Evolutionary conservation across 2,329 filamentous ascomycete genomes (phyloP).

Genomic region (Aspergillus brasiliensis): DNA sequence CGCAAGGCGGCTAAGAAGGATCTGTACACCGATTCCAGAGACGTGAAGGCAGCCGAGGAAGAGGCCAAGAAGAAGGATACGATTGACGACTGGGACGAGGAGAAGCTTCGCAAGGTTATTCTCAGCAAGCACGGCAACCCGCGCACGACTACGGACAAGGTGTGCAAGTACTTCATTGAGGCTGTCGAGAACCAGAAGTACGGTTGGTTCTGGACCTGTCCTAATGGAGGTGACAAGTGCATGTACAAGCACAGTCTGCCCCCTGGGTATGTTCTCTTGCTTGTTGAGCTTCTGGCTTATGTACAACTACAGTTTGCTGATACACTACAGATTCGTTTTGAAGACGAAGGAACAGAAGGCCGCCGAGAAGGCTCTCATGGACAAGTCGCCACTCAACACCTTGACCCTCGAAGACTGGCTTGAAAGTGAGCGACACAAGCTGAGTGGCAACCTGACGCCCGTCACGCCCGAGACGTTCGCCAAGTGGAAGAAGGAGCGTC

Average conservation of each 20-base stretch:
- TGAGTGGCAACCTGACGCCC: slow-evolving; percentile 86
- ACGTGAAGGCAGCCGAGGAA: slow-evolving; percentile 66
- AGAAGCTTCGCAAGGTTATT: slow-evolving; percentile 87
- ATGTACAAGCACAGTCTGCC: slow-evolving; percentile 97
- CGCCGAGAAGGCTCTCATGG: slow-evolving; percentile 91
- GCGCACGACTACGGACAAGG: slow-evolving; percentile 91
- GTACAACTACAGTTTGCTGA: slow-evolving; percentile 20
- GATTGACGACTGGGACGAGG: slow-evolving; percentile 97
- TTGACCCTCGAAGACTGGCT: slow-evolving; percentile 96
- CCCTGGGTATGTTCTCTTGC: slow-evolving; percentile 74
- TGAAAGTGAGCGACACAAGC: slow-evolving; percentile 92
- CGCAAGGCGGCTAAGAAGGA: slow-evolving; percentile 91
- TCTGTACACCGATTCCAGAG: slow-evolving; percentile 82
- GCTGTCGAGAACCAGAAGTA: slow-evolving; percentile 99
- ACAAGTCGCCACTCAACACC: slow-evolving; percentile 93
- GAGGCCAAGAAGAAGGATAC: slow-evolving; percentile 82
- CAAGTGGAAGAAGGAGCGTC: slow-evolving; percentile 93
- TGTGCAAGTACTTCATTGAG: slow-evolving; percentile 98
- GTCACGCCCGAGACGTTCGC: slow-evolving; percentile 91
- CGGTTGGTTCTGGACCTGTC: slow-evolving; percentile 98
- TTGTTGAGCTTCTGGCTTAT: slow-evolving; percentile 3
- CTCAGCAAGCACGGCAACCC: slow-evolving; percentile 97
- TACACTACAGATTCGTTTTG: slow-evolving; percentile 72
- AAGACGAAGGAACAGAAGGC: slow-evolving; percentile 98
- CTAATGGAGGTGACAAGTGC: slow-evolving; percentile 95